phyloP scores from a whole-genome alignment of 2,329 filamentous ascomycete genomes.

The Curvularia hawaiiensis region DNA sequence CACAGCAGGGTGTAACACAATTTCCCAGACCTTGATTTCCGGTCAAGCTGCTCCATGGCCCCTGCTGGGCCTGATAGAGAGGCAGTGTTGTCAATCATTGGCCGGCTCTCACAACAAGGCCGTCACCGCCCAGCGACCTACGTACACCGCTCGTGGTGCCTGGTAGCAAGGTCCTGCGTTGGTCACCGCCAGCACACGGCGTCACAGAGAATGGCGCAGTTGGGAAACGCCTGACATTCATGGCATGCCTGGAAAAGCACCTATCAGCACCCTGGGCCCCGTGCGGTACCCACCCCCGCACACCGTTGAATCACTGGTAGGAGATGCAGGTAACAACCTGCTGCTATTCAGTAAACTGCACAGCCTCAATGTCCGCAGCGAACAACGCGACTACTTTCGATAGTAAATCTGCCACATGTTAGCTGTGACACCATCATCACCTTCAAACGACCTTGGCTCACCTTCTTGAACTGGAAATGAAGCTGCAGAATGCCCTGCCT shows the following conservation, averaged over 20 bases:
- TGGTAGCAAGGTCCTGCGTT: background rate
- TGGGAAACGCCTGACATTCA: background rate
- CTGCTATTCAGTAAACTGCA: conserved; percentile 2
- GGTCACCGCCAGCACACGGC: conserved; percentile 18
- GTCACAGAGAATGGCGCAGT: conserved; percentile 10
- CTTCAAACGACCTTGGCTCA: conserved; percentile 48
- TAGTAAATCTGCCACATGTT: conserved; percentile 52
- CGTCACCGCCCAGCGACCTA: conserved; percentile 24
- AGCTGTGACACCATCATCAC: conserved; percentile 18
- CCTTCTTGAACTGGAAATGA: conserved; percentile 99
- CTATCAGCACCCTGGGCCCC: conserved; percentile 5
- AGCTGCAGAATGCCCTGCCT: conserved; percentile 87
- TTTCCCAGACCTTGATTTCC: conserved; percentile 25
- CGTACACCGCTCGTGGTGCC: conserved; percentile 23
- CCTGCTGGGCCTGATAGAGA: conserved; percentile 10
- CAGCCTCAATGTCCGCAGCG: background rate
- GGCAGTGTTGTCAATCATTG: conserved; percentile 16
- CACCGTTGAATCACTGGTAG: background rate
- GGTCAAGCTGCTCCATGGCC: conserved; percentile 30
- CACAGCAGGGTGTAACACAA: conserved; percentile 31
- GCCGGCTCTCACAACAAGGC: conserved; percentile 1
- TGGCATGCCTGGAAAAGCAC: conserved; percentile 3
- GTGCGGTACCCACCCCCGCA: conserved; percentile 1
- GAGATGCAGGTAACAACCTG: background rate
- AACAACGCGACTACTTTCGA: conserved; percentile 46